Percentiles rank a stretch among this genome's conserved stretches.
Evolutionary conservation across 2,329 filamentous ascomycete genomes (phyloP).

Genomic region (Domatiomyces globalis): DNA sequence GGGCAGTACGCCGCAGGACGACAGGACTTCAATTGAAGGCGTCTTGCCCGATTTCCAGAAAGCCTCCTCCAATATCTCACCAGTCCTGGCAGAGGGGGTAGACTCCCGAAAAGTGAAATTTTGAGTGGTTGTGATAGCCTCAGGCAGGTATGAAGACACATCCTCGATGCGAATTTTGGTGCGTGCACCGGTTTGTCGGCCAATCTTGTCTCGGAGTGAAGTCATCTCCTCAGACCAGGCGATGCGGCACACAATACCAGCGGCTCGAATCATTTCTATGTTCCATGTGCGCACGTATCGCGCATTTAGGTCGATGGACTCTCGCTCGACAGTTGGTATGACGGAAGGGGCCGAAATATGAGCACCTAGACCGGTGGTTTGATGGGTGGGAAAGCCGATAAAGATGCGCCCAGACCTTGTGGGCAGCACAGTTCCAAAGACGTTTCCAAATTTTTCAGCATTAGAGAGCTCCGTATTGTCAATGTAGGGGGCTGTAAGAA

Average conservation of each 20-base stretch:
- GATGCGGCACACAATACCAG: constrained; percentile 77
- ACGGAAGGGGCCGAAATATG: constrained; percentile 93
- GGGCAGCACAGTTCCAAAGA: constrained; percentile 82
- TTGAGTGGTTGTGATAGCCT: constrained; percentile 68
- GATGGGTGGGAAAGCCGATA: constrained; percentile 93
- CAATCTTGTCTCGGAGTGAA: constrained; percentile 51
- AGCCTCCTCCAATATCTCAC: constrained; percentile 77
- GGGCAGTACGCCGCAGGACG: constrained; percentile 72
- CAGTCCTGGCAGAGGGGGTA: constrained; percentile 71
- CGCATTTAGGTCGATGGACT: constrained; percentile 92
- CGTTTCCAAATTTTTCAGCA: constrained; percentile 38
- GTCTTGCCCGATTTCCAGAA: constrained; percentile 88
- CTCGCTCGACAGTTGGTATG: constrained; percentile 91
- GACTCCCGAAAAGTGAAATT: constrained; percentile 84
- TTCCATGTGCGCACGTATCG: constrained; percentile 94
- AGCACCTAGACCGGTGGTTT: constrained; percentile 85
- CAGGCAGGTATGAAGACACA: constrained; percentile 55
- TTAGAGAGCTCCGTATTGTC: constrained; percentile 23
- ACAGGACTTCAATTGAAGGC: constrained; percentile 73
- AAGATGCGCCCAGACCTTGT: constrained; percentile 84
- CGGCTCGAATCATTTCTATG: constrained; percentile 75
- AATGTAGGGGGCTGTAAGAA: constrained; percentile 83
- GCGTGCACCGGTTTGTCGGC: constrained; percentile 28
- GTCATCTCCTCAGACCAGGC: constrained; percentile 81
- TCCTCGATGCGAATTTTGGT: constrained; percentile 47